Percentiles rank a stretch among this genome's conserved stretches.
Conservation (phyloP, 306 rosid genomes). For the Lotus japonicus region DNA sequence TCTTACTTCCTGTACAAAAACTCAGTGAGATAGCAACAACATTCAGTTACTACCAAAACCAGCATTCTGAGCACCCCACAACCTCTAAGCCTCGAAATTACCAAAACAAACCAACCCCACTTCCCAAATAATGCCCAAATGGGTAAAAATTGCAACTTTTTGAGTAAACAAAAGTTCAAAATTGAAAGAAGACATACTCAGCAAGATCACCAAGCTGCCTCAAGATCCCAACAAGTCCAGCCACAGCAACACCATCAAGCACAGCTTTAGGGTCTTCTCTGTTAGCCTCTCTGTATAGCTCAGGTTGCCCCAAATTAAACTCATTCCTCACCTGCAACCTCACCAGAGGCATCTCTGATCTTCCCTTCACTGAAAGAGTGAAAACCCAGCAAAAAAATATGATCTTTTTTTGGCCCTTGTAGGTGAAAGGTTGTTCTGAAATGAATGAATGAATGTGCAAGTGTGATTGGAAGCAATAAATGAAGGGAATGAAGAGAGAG, state of each 20-base stretch:
- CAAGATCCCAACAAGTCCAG: conserved; percentile 98
- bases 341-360: conserved; percentile 81
- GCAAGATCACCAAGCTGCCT: conserved; percentile 98
- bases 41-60: conserved; percentile 6
- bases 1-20: background rate
- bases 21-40: background rate
- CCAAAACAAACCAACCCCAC: conserved; percentile 20
- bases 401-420: background rate
- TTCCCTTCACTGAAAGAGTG: background rate
- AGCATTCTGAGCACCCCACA: conserved; percentile 1
- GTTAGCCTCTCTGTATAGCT: conserved; percentile 51
- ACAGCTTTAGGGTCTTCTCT: conserved; percentile 94
- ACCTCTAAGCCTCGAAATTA: conserved; percentile 9
- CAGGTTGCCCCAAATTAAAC: conserved; percentile 60
- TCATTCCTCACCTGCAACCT: conserved; percentile 75
- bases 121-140: conserved; percentile 12
- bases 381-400: background rate
- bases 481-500: conserved; percentile 36
- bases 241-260: conserved; percentile 77
- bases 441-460: conserved; percentile 25
- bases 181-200: conserved; percentile 55
- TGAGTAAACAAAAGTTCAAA: background rate
- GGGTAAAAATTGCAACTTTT: background rate
- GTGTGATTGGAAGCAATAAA: conserved; percentile 32
- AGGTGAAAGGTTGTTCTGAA: background rate